Evolutionary conservation across 768 basidiomycete genomes (phyloP).

Genomic region (Auriscalpium microsporum): DNA sequence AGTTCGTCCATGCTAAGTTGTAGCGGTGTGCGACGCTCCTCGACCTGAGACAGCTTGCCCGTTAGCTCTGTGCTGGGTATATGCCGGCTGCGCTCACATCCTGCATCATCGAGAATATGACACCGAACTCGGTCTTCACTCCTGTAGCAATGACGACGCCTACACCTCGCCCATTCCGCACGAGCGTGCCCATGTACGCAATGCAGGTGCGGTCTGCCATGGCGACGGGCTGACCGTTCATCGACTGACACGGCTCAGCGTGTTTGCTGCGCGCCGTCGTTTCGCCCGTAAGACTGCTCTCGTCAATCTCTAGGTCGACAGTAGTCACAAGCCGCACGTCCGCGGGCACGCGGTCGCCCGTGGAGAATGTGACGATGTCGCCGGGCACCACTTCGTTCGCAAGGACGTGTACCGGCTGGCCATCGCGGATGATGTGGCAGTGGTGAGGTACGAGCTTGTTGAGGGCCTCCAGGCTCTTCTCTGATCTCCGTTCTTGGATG

Average conservation of each 20-base stretch:
- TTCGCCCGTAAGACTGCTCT: slow-evolving; percentile 92
- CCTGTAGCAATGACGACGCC: slow-evolving; percentile 87
- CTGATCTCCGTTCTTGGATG: slow-evolving; percentile 90
- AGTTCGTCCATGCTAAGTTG: slow-evolving; percentile 96
- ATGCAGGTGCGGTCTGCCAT: slow-evolving; percentile 83
- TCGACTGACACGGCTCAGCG: slow-evolving; percentile 43
- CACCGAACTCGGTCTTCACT: slow-evolving; percentile 85
- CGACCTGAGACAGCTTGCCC: slow-evolving; percentile 33
- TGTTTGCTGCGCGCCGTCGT: slow-evolving; percentile 72
- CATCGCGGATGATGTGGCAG: slow-evolving; percentile 82
- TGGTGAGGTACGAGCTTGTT: slow-evolving; percentile 97
- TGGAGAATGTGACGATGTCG: slow-evolving; percentile 81
- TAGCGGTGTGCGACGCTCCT: slow-evolving; percentile 87
- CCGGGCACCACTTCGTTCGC: slow-evolving; percentile 97
- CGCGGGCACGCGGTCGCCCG: slow-evolving; percentile 91
- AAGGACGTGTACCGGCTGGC: slow-evolving; percentile 66
- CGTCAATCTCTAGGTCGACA: slow-evolving; percentile 87
- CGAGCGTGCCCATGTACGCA: slow-evolving; percentile 93
- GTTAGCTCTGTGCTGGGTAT: neutral
- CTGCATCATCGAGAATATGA: slow-evolving; percentile 98
- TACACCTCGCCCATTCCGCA: slow-evolving; percentile 78
- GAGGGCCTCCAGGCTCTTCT: slow-evolving; percentile 88
- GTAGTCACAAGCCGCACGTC: slow-evolving; percentile 81
- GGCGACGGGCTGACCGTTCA: slow-evolving; percentile 35
- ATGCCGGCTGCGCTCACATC: slow-evolving; percentile 41